These are phyloP conservation scores for Endotrypanum monterogeii DNA, from an alignment of 208 protist species.

Conservation along the genomic window DNA sequence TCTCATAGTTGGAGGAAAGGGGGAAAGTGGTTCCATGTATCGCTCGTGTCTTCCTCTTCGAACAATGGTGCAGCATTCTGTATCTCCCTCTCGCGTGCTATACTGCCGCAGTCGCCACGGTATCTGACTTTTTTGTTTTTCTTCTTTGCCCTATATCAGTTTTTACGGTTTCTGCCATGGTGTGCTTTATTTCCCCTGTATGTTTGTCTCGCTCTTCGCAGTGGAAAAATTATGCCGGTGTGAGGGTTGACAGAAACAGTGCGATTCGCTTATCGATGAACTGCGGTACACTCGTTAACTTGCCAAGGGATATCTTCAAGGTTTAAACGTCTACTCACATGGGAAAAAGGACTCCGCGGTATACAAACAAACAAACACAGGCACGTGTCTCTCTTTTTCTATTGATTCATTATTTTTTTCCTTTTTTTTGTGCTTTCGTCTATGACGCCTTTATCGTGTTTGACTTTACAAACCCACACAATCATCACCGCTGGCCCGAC, in stretches of 20 bases:
- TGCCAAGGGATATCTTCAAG: not conserved
- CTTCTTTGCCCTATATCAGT: too few relatives aligned
- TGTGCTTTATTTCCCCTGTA: not conserved
- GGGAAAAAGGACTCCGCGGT: not conserved
- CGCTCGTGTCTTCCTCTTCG: too few relatives aligned
- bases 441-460: not conserved
- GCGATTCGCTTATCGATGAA: not conserved
- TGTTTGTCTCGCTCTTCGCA: constrained; percentile 15
- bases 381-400: not conserved
- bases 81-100: too few relatives aligned
- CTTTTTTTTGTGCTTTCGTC: not conserved
- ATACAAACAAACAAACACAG: not conserved
- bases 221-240: not conserved
- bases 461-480: not conserved
- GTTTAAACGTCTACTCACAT: not conserved
- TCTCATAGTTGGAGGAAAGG: too few relatives aligned
- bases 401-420: not conserved
- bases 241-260: not conserved
- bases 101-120: too few relatives aligned
- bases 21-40: too few relatives aligned
- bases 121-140: not conserved
- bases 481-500: not conserved
- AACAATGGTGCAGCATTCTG: too few relatives aligned
- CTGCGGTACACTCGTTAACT: not conserved
- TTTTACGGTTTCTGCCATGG: not conserved